phyloP scores from a whole-genome alignment of 1,284 basidiomycete genomes.

The Malassezia japonica region DNA sequence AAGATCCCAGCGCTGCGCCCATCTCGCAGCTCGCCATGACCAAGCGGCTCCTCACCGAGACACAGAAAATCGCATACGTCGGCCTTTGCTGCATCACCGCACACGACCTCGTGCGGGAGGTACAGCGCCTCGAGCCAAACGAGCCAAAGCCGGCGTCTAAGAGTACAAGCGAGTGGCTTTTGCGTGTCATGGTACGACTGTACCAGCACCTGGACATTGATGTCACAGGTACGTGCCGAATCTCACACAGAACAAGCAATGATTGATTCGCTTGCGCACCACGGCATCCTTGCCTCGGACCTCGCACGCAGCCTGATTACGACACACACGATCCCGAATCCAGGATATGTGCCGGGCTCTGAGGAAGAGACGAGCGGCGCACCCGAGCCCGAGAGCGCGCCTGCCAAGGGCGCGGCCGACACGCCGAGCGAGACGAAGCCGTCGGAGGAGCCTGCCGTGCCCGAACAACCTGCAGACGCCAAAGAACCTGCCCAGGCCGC shows the following conservation, averaged over 20 bases:
- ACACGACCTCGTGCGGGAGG: slow-evolving; percentile 33
- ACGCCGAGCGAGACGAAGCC: no score
- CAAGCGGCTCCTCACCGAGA: slow-evolving; percentile 41
- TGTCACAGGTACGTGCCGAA: slow-evolving; percentile 19
- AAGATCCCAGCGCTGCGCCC: slow-evolving; percentile 32
- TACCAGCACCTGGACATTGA: slow-evolving; percentile 48
- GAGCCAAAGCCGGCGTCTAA: slow-evolving; percentile 18
- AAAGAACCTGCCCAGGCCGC: neutral
- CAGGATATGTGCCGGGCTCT: slow-evolving; percentile 34
- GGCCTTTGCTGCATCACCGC: slow-evolving; percentile 42
- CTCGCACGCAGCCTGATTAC: slow-evolving; percentile 42
- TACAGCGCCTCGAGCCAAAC: slow-evolving; percentile 5
- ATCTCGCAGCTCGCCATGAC: slow-evolving; percentile 46
- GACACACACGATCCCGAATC: slow-evolving; percentile 43
- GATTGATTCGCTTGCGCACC: slow-evolving; percentile 44
- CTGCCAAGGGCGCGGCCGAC: neutral
- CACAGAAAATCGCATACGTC: slow-evolving; percentile 47
- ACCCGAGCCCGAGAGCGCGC: neutral
- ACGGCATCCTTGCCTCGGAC: slow-evolving; percentile 43
- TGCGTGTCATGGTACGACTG: slow-evolving; percentile 44
- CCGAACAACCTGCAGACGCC: neutral
- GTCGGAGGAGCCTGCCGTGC: no score
- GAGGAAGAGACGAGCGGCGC: neutral
- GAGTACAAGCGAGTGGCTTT: slow-evolving; percentile 36
- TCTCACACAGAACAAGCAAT: slow-evolving; percentile 35